Conservation (phyloP, 1,284 basidiomycete genomes). For the Malassezia equina region DNA sequence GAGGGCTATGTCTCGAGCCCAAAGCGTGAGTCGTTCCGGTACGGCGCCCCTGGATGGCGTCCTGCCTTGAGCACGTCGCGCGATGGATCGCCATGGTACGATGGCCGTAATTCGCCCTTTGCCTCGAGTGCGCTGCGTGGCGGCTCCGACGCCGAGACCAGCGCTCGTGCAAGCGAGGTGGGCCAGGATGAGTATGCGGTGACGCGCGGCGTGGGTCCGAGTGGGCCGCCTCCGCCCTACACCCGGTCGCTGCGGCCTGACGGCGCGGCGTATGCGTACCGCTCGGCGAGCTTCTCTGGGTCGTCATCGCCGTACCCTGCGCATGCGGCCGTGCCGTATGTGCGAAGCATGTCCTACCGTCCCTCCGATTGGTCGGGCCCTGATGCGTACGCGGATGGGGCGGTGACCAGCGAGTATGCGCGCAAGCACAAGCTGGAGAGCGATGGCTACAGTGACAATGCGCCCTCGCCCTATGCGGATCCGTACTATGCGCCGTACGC, state of each 20-base stretch:
- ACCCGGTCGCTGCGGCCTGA: not conserved
- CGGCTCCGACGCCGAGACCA: not conserved
- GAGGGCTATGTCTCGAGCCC: slow-evolving; percentile 30
- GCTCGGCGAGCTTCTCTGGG: not conserved
- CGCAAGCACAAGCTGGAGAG: not conserved
- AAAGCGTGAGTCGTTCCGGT: slow-evolving; percentile 27
- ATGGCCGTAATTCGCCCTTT: slow-evolving; percentile 38
- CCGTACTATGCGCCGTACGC: slow-evolving; percentile 6
- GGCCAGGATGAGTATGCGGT: not conserved
- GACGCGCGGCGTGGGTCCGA: not conserved
- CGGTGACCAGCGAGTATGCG: not conserved
- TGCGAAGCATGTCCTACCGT: slow-evolving; percentile 4
- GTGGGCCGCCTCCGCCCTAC: not conserved
- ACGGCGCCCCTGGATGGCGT: slow-evolving; percentile 9
- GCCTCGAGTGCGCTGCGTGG: slow-evolving; percentile 21
- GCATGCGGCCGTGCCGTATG: not conserved
- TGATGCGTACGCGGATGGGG: not conserved
- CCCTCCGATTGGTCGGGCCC: not conserved
- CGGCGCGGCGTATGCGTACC: not conserved
- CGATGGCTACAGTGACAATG: not conserved
- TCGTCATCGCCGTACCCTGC: not conserved
- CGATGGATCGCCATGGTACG: slow-evolving; percentile 38
- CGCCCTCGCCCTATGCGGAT: not conserved
- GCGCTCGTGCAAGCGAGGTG: not conserved
- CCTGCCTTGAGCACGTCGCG: slow-evolving; percentile 2